Percentiles rank a stretch among this genome's conserved stretches.
Evolutionary conservation across 2,329 filamentous ascomycete genomes (phyloP).

Genomic region (Acrodontium crateriforme): DNA sequence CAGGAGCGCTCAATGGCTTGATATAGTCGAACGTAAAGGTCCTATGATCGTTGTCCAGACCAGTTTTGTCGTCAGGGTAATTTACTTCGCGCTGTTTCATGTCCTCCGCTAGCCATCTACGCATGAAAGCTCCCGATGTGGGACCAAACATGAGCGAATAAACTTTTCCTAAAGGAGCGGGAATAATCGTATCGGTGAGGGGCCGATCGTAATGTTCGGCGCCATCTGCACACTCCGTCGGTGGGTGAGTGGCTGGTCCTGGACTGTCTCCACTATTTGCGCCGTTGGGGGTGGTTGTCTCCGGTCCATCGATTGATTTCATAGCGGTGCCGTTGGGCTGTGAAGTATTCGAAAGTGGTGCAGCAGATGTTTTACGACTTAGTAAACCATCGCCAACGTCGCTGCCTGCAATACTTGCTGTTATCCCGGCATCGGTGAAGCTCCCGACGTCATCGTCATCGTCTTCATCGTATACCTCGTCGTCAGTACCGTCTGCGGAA

Average conservation of each 20-base stretch:
- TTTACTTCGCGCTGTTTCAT: conserved; percentile 83
- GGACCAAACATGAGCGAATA: conserved; percentile 81
- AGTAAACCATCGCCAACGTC: conserved; percentile 36
- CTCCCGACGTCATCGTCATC: conserved; percentile 52
- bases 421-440: conserved; percentile 39
- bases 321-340: conserved; percentile 25
- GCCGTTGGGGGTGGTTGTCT: conserved; percentile 27
- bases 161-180: conserved; percentile 80
- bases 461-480: conserved; percentile 67
- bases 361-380: conserved; percentile 58
- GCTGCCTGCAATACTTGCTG: conserved; percentile 39
- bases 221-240: conserved; percentile 74
- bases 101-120: conserved; percentile 70
- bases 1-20: conserved; percentile 70
- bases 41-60: conserved; percentile 56
- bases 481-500: conserved; percentile 52
- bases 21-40: conserved; percentile 72
- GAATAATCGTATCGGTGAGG: conserved; percentile 72
- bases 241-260: conserved; percentile 64
- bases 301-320: conserved; percentile 18
- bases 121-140: conserved; percentile 65
- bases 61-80: conserved; percentile 69
- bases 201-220: conserved; percentile 71
- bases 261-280: conserved; percentile 54
- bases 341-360: conserved; percentile 22